Base-by-base conservation (phyloP, 805 yeast genomes). In the Pichia thaimueangensis region DNA sequence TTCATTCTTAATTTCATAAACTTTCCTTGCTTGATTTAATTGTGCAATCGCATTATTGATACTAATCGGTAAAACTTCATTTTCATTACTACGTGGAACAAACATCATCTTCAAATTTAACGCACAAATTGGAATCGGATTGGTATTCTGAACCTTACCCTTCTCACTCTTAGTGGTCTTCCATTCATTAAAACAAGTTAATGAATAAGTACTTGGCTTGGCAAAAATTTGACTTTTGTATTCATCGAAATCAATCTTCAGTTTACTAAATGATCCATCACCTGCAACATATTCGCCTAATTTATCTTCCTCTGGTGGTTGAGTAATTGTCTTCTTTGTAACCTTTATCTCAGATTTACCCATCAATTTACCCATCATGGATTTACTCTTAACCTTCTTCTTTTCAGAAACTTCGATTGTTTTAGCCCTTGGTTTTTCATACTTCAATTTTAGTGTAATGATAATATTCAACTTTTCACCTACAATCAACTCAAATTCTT, bases 211-310 rank as follows among this genome's bases (percentile, higher is more conserved):
- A 43, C 67, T 64, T 0, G 78, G 67, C 37, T 64, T 59, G 15
- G 86, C 82, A 15, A 71, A 74, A 35, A 84, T 67, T 24, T 70
- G 71, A 17, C 69, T 61, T 53, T 80, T 80, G 52, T 74, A 73
- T 43, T 74, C 76, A 20, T 72, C 70, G 53, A 83, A 81, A 35
- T 73, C 73, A 41, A 89, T 68, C 51, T 82, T 79, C 41, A 84
- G 75, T 54, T 91, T 72, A 8, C 87, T 96, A 69, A 86, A 88
- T 29, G 96, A 86, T 2, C 97, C 97, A 59, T 87, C 94, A 27
- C 71, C 69, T 2, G 97, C 96, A 48, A 87, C 72, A 42, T 74
- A 64, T 27, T 68, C 60, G 27, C 73, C 74, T 82, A 91, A 75
- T 2, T 71, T 64, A 63, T 84, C 94, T 21, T 51, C 44, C 4